A percentile compares a stretch with the other conserved stretches of the same genome.
Evolutionary conservation across 106 monocot species (phyloP).

Genomic region (Apostasia shenzhenica): DNA sequence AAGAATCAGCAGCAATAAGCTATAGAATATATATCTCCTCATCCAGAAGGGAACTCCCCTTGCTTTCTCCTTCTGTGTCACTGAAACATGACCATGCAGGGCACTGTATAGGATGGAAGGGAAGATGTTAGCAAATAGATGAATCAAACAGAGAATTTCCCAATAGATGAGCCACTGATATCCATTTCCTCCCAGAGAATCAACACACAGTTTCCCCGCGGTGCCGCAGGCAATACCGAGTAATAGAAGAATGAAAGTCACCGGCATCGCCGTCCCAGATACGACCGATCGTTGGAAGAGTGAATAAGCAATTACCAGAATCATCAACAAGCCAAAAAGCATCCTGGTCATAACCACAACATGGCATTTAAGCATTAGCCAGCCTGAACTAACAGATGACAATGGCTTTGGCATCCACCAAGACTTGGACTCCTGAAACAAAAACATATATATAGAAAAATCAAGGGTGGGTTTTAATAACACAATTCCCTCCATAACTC

Average conservation of each 20-base stretch:
- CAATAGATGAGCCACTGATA: constrained; percentile 70
- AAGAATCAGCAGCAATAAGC: constrained; percentile 40
- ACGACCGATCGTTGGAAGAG: constrained; percentile 52
- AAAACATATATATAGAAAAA: background rate
- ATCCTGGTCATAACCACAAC: constrained; percentile 43
- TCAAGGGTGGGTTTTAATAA: background rate
- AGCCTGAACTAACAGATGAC: constrained; percentile 58
- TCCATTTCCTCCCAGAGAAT: constrained; percentile 81
- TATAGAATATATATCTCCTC: constrained; percentile 41
- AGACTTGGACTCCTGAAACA: constrained; percentile 51
- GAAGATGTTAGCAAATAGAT: constrained; percentile 60
- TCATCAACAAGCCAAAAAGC: constrained; percentile 67
- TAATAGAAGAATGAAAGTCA: constrained; percentile 72
- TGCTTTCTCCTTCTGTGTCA: constrained; percentile 5
- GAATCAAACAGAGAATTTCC: constrained; percentile 69
- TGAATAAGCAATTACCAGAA: constrained; percentile 55
- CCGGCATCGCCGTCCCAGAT: constrained; percentile 55
- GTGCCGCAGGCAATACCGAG: constrained; percentile 63
- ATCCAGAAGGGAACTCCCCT: constrained; percentile 37
- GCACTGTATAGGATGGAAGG: constrained; percentile 42
- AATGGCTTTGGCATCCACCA: constrained; percentile 90
- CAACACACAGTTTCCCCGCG: constrained; percentile 75
- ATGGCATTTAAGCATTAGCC: constrained; percentile 61
- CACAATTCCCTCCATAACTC: too few relatives aligned
- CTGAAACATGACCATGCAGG: constrained; percentile 54